Conservation (phyloP, 305 asterid genomes). For the Nicotiana rustica region DNA sequence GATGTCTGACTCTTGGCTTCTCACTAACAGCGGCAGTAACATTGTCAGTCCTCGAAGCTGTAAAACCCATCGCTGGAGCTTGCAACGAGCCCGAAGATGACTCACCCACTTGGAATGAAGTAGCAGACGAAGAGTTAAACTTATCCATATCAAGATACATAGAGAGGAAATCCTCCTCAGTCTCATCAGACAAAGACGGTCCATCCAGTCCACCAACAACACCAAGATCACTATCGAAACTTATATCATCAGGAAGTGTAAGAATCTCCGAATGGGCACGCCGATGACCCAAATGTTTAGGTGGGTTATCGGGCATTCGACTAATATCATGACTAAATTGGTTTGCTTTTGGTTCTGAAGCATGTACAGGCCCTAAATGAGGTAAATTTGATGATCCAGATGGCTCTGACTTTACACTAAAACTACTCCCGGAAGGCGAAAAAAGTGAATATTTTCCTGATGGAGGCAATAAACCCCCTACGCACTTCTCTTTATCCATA, state of each 20-base stretch:
- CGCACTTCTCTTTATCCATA: constrained; percentile 65
- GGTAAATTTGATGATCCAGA: constrained; percentile 60
- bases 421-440: constrained; percentile 59
- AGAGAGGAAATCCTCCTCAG: constrained; percentile 83
- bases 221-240: constrained; percentile 94
- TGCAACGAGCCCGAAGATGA: constrained; percentile 49
- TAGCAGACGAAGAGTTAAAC: constrained; percentile 76
- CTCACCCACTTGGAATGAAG: constrained; percentile 25
- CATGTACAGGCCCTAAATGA: constrained; percentile 62
- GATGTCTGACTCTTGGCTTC: constrained; percentile 86
- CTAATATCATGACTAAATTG: constrained; percentile 72
- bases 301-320: constrained; percentile 91
- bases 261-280: constrained; percentile 97
- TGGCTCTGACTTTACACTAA: constrained; percentile 55
- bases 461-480: constrained; percentile 66
- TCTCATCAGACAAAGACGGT: constrained; percentile 86
- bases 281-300: constrained; percentile 81
- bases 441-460: constrained; percentile 73
- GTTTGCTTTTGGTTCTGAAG: constrained; percentile 52
- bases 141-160: constrained; percentile 93
- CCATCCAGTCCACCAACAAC: constrained; percentile 85
- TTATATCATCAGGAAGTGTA: constrained; percentile 91
- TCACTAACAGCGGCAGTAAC: constrained; percentile 51
- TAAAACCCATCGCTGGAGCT: constrained; percentile 45
- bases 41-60: constrained; percentile 47